phyloP scores from a whole-genome alignment of 176 grass and related monocot genomes.

The Aegilops sharonensis region DNA sequence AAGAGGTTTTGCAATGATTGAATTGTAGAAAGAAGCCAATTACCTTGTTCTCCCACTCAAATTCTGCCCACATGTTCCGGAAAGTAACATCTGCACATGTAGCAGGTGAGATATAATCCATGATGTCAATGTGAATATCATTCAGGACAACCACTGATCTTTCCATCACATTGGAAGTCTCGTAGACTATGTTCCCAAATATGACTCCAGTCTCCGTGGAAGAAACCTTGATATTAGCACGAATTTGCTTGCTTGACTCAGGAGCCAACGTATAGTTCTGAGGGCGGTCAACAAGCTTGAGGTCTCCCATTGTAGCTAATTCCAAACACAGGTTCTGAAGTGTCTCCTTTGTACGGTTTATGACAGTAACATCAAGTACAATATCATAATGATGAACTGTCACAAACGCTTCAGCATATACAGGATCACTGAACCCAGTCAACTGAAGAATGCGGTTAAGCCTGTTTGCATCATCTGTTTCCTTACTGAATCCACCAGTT shows the following conservation, averaged over 20 bases:
- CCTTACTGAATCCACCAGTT: conserved; percentile 61
- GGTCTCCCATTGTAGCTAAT: conserved; percentile 63
- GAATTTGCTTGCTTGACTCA: conserved; percentile 58
- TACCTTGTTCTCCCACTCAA: conserved; percentile 80
- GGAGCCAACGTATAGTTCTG: conserved; percentile 65
- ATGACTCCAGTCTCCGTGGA: conserved; percentile 66
- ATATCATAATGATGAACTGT: conserved; percentile 72
- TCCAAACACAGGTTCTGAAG: conserved; percentile 74
- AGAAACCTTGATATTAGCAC: conserved; percentile 66
- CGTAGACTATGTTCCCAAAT: conserved; percentile 69
- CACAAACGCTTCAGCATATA: conserved; percentile 67
- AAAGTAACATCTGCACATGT: conserved; percentile 55
- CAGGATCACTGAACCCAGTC: conserved; percentile 62
- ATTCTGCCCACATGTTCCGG: conserved; percentile 75
- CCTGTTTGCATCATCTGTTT: conserved; percentile 42
- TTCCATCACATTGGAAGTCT: conserved; percentile 63
- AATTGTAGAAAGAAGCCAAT: conserved; percentile 10
- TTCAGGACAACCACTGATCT: conserved; percentile 63
- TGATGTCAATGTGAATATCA: conserved; percentile 72
- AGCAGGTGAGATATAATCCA: conserved; percentile 72
- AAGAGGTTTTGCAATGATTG: neutral
- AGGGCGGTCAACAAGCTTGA: conserved; percentile 62
- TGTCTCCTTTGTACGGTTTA: conserved; percentile 61
- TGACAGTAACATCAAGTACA: conserved; percentile 64
- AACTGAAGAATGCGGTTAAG: conserved; percentile 60